phyloP scores from a whole-genome alignment of 805 yeast genomes.

The Candida khao-thaluensis region DNA sequence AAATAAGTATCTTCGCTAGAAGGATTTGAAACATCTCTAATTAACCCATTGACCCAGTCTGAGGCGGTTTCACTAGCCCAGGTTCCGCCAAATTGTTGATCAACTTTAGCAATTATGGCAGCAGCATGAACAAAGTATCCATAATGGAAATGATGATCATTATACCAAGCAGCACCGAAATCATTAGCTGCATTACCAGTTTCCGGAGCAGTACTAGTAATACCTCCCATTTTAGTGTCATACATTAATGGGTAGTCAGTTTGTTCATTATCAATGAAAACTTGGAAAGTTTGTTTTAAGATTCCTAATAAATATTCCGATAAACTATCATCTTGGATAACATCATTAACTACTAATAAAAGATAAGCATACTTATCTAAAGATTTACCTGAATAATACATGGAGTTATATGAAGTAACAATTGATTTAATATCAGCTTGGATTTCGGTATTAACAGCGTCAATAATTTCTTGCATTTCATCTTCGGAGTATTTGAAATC shows the following conservation, averaged over 20 bases:
- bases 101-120: conserved; percentile 67
- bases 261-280: conserved; percentile 40
- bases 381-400: conserved; percentile 52
- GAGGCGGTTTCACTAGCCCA: conserved; percentile 47
- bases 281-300: conserved; percentile 44
- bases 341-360: conserved; percentile 47
- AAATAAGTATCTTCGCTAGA: conserved; percentile 51
- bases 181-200: conserved; percentile 40
- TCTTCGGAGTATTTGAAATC: conserved; percentile 39
- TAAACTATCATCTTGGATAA: conserved; percentile 40
- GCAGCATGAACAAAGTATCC: conserved; percentile 83
- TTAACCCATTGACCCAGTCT: conserved; percentile 56
- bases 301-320: conserved; percentile 31
- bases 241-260: conserved; percentile 46
- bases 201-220: conserved; percentile 49
- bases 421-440: conserved; percentile 43
- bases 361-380: conserved; percentile 57
- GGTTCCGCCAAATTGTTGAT: conserved; percentile 47
- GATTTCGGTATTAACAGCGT: conserved; percentile 46
- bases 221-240: conserved; percentile 54
- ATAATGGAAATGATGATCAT: conserved; percentile 85
- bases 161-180: conserved; percentile 73
- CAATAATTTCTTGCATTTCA: conserved; percentile 41
- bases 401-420: conserved; percentile 35
- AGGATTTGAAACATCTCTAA: conserved; percentile 70